These are phyloP conservation scores for Cyclaneusma minus DNA, from an alignment of 2,329 filamentous ascomycete species.

Conservation along the genomic window DNA sequence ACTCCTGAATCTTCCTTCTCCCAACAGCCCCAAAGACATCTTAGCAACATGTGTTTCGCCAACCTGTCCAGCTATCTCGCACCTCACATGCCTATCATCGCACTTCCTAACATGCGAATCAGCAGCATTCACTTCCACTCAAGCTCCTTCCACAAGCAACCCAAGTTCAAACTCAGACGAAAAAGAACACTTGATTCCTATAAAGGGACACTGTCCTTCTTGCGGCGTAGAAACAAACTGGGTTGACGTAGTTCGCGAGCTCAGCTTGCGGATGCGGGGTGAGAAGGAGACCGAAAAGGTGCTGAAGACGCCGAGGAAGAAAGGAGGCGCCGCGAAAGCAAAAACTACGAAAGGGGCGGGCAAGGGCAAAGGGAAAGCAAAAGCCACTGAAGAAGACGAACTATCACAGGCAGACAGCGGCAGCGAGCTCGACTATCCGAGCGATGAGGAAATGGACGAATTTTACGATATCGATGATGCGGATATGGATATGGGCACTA, in stretches of 20 bases:
- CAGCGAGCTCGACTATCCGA: too few species aligned
- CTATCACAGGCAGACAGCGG: too few species aligned
- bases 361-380: too few species aligned
- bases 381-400: too few species aligned
- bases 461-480: too few species aligned
- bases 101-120: too few species aligned
- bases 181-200: conserved; percentile 44
- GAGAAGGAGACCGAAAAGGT: conserved; percentile 54
- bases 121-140: too few species aligned
- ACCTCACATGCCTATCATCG: conserved; percentile 42
- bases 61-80: conserved; percentile 38
- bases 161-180: neutral
- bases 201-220: conserved; percentile 51
- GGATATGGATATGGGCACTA: too few species aligned
- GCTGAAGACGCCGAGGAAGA: conserved; percentile 33
- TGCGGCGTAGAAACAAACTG: conserved; percentile 52
- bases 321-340: conserved; percentile 1
- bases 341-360: too few species aligned
- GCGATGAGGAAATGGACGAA: too few species aligned
- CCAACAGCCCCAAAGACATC: neutral
- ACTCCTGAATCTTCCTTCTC: too few species aligned
- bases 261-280: conserved; percentile 59
- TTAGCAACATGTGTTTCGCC: neutral
- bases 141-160: conserved; percentile 14
- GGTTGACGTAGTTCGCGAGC: conserved; percentile 67